Conservation (phyloP, 2,329 filamentous ascomycete genomes). For the Leptographium radiaticola region DNA sequence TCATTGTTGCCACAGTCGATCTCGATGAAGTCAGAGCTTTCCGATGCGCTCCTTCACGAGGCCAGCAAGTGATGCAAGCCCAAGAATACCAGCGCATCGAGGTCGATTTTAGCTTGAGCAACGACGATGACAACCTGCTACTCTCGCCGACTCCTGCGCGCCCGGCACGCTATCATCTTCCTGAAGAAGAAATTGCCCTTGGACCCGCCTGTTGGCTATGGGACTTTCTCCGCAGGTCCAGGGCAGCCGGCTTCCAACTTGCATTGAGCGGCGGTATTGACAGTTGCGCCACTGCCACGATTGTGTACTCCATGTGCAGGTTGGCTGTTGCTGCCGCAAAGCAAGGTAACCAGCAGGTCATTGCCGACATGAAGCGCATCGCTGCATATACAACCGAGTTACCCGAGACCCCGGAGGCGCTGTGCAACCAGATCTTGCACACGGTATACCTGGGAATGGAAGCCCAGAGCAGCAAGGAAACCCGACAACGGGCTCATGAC, state of each 20-base stretch:
- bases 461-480: conserved; percentile 53
- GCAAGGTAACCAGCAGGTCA: conserved; percentile 24
- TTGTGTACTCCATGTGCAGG: conserved; percentile 38
- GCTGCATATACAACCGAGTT: conserved; percentile 22
- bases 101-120: conserved; percentile 19
- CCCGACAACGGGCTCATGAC: conserved; percentile 16
- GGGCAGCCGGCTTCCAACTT: conserved; percentile 38
- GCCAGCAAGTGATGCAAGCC: conserved; percentile 40
- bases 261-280: conserved; percentile 48
- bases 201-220: conserved; percentile 50
- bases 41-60: conserved; percentile 41
- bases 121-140: neutral
- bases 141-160: conserved; percentile 13
- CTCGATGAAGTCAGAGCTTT: conserved; percentile 57
- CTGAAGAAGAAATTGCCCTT: conserved; percentile 54
- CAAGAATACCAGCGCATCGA: conserved; percentile 31
- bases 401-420: conserved; percentile 44
- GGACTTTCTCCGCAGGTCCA: conserved; percentile 41
- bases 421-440: conserved; percentile 30
- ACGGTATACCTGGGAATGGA: conserved; percentile 61
- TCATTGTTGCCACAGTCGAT: conserved; percentile 52
- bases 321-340: conserved; percentile 40
- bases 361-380: conserved; percentile 23
- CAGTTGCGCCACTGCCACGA: conserved; percentile 32
- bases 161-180: conserved; percentile 38